Conservation (phyloP, 2,329 filamentous ascomycete species). For the Ophidiomyces ophidiicola region DNA sequence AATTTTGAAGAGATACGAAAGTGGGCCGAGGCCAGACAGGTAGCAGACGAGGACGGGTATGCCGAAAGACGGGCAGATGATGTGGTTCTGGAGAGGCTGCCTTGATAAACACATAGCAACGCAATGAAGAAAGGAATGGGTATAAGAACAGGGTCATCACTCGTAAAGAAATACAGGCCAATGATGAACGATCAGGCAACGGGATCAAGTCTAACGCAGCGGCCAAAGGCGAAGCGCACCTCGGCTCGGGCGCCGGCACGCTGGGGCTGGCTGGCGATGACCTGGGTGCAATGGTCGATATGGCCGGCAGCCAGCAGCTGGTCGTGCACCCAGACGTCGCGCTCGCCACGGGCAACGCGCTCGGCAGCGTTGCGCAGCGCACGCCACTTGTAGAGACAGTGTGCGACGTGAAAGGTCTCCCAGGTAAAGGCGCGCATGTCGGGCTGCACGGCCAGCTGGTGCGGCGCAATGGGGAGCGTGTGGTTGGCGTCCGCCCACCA, state of each 20-base stretch:
- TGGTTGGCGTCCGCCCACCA: conserved; percentile 12
- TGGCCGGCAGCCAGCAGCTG: conserved; percentile 8
- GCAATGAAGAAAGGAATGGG: neutral
- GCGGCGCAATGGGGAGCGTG: conserved; percentile 6
- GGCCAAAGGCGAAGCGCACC: conserved; percentile 12
- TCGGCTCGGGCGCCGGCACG: conserved; percentile 8
- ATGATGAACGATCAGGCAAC: no score
- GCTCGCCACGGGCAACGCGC: conserved; percentile 10
- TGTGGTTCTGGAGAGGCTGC: conserved; percentile 7
- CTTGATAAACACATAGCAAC: neutral
- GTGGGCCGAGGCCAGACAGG: conserved; percentile 22
- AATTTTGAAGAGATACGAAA: conserved; percentile 12
- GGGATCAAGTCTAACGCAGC: conserved; percentile 7
- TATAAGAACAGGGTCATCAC: no score
- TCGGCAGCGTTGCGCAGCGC: conserved; percentile 11
- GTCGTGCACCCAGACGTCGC: conserved; percentile 11
- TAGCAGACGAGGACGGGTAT: neutral
- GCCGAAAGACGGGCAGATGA: conserved; percentile 8
- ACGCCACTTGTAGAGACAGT: conserved; percentile 14
- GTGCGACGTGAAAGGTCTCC: conserved; percentile 12
- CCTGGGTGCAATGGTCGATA: conserved; percentile 10
- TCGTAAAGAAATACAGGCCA: no score
- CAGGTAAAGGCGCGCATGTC: conserved; percentile 12
- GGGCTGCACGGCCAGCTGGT: conserved; percentile 5
- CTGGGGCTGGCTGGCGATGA: conserved; percentile 7